These are phyloP conservation scores for Dactylellina cionopaga DNA, from an alignment of 2,329 filamentous ascomycete species.

Conservation along the genomic window DNA sequence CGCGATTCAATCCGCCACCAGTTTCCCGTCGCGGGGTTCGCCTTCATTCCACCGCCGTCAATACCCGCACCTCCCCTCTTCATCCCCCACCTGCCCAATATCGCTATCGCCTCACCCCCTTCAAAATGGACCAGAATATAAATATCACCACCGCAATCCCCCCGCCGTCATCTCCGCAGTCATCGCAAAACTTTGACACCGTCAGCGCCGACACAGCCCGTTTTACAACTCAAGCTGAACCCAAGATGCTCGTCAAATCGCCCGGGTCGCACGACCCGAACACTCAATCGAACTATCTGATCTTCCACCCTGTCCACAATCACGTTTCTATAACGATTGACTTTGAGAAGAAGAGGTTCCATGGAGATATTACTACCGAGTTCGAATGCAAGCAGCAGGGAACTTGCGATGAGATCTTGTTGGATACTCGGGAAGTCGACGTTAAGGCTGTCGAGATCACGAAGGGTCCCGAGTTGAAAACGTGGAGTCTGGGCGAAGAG, in stretches of 20 bases:
- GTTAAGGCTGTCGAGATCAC: slow-evolving; percentile 76
- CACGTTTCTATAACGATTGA: slow-evolving; percentile 82
- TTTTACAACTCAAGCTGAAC: slow-evolving; percentile 41
- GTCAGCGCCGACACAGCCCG: slow-evolving; percentile 33
- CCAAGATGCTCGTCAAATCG: slow-evolving; percentile 45
- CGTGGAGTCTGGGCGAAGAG: slow-evolving; percentile 71
- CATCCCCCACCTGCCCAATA: slow-evolving; percentile 38
- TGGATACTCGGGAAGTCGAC: slow-evolving; percentile 87
- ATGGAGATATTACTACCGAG: slow-evolving; percentile 78
- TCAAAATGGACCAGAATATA: slow-evolving; percentile 51
- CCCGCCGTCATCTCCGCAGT: slow-evolving; percentile 9
- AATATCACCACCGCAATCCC: slow-evolving; percentile 4
- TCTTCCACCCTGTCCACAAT: slow-evolving; percentile 85
- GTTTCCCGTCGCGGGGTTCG: slow-evolving; percentile 6
- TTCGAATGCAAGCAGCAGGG: slow-evolving; percentile 76
- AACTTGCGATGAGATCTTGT: slow-evolving; percentile 75
- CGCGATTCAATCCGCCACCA: too few species aligned
- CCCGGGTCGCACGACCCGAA: slow-evolving; percentile 73
- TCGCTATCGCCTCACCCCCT: slow-evolving; percentile 10
- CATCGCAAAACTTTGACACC: not conserved
- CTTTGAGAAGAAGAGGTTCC: slow-evolving; percentile 80
- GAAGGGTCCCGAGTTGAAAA: slow-evolving; percentile 74
- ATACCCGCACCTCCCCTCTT: slow-evolving; percentile 23
- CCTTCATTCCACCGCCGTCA: slow-evolving; percentile 24
- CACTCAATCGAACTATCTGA: slow-evolving; percentile 89